Conservation (phyloP, 83 land plant genomes). For the Thuja plicata region DNA sequence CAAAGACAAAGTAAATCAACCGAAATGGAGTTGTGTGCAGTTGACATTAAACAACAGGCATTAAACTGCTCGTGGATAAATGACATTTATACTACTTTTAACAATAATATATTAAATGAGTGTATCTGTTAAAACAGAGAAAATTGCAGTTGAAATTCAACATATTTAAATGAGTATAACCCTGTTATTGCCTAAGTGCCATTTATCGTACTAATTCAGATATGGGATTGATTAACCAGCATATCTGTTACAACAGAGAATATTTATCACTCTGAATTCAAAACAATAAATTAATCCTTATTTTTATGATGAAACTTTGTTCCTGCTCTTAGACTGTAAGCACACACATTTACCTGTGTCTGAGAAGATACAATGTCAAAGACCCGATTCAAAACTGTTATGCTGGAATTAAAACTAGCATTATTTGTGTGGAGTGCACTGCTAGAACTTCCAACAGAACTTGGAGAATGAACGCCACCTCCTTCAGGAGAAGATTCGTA, state of each 20-base stretch:
- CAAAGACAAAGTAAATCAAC: not conserved
- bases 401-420: constrained; percentile 82
- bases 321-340: not conserved
- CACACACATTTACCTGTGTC: constrained; percentile 67
- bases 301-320: not conserved
- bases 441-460: constrained; percentile 30
- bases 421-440: constrained; percentile 43
- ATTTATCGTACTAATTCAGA: not conserved
- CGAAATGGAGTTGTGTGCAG: not conserved
- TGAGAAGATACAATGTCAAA: constrained; percentile 92
- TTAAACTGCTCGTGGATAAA: not conserved
- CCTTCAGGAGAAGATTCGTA: constrained; percentile 62
- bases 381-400: constrained; percentile 80
- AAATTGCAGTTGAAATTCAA: not conserved
- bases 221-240: not conserved
- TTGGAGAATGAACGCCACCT: constrained; percentile 28
- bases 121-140: not conserved
- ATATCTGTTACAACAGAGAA: not conserved
- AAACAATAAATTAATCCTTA: not conserved
- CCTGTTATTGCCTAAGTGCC: not conserved
- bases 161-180: not conserved
- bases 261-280: not conserved
- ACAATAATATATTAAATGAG: not conserved
- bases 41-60: not conserved
- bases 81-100: not conserved